Evolutionary conservation across 331 rosid genomes (phyloP), one percentile per base, ranked within the genome.

Genomic region (Telfairia occidentalis): DNA sequence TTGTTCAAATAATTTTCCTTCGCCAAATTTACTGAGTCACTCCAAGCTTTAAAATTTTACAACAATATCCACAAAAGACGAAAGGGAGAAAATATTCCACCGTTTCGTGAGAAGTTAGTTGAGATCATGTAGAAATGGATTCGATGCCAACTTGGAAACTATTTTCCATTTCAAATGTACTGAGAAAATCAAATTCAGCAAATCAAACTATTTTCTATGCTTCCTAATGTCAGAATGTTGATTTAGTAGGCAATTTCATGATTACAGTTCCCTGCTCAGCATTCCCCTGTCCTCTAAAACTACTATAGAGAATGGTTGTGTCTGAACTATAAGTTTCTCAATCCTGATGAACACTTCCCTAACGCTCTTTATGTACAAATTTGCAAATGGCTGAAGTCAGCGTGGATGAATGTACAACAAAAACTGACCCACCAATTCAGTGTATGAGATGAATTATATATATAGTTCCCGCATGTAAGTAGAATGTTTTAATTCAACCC

Each of bases 351-450:
- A 52, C 50, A 73, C 12, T 50, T 73, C 77, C 77, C 19, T 7
- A 40, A 26, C 32, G 52, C 77, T 74, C 77, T 55, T 9, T 74
- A 55, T 74, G 77, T 53, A 55, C 69, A 53, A 24, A 54, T 53
- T 58, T 74, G 77, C 77, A 55, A 40, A 13, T 52, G 15, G 49
- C 15, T 55, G 77, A 74, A 23, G 29, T 3, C 75, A 70, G 63
- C 30, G 55, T 13, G 54, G 50, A 32, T 26, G 43, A 49, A 35
- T 32, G 77, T 55, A 53, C 80, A 55, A 75, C 71, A 75, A 75
- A 58, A 58, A 75, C 78, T 74, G 78, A 75, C 28, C 38, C 55
- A 26, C 40, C 52, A 37, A 53, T 52, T 24, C 77, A 52, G 30
- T 54, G 35, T 32, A 55, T 29, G 19, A 16, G 34, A 43, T 18